phyloP scores from a whole-genome alignment of 192 early-diverging fungal species.

The Phycomyces blakesleeanus region DNA sequence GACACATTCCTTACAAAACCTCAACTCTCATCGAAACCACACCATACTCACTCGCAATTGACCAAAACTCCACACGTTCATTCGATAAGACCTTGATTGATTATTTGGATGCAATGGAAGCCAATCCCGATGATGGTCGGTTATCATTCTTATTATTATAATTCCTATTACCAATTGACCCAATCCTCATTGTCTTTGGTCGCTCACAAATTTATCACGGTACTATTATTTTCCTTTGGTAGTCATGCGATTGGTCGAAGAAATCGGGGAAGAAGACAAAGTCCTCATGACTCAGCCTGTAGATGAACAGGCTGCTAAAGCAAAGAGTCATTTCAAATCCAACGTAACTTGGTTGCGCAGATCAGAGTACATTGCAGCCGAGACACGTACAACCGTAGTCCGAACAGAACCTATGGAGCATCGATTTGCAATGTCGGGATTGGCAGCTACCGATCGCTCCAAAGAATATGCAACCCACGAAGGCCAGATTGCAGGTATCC shows the following conservation, averaged over 20 bases:
- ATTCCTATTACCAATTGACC: no score
- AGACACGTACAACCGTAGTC: slow-evolving; percentile 38
- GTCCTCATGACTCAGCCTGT: slow-evolving; percentile 21
- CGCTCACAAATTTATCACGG: no score
- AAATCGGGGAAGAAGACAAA: slow-evolving; percentile 30
- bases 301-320: slow-evolving; percentile 16
- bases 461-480: slow-evolving; percentile 36
- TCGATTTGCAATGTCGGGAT: slow-evolving; percentile 28
- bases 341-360: slow-evolving; percentile 52
- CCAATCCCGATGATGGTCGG: slow-evolving; percentile 26
- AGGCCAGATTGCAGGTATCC: slow-evolving; percentile 42
- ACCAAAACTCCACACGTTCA: slow-evolving; percentile 38
- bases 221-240: no score
- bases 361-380: slow-evolving; percentile 50
- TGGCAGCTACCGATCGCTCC: slow-evolving; percentile 22
- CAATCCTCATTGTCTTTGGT: no score
- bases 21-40: slow-evolving; percentile 42
- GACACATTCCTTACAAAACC: slow-evolving; percentile 43
- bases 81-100: slow-evolving; percentile 45
- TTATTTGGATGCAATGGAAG: slow-evolving; percentile 43
- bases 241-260: slow-evolving; percentile 6
- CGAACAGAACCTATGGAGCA: slow-evolving; percentile 23
- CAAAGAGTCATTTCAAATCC: slow-evolving; percentile 25
- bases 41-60: slow-evolving; percentile 40
- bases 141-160: no score